A percentile compares a stretch with the other conserved stretches of the same genome.
Conservation (phyloP, 352 stramenopile genomes). For the Pythium scleroteichum region DNA sequence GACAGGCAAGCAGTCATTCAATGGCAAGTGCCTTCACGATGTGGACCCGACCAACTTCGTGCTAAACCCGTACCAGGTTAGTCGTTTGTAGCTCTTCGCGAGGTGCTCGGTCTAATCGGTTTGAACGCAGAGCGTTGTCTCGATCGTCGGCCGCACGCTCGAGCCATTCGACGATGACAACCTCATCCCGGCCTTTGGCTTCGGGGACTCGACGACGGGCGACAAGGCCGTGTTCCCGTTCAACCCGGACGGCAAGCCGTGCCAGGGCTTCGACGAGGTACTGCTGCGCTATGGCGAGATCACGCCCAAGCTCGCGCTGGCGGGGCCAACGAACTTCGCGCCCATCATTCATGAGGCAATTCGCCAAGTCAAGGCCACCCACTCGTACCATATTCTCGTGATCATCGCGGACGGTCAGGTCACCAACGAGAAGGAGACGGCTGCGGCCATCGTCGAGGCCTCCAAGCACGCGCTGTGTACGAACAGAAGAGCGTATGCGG, state of each 20-base stretch:
- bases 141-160: constrained; percentile 66
- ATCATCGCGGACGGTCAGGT: constrained; percentile 80
- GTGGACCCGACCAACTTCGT: constrained; percentile 50
- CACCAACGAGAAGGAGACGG: constrained; percentile 62
- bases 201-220: constrained; percentile 59
- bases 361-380: constrained; percentile 42
- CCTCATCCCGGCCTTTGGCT: constrained; percentile 73
- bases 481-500: constrained; percentile 14
- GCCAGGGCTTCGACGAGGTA: constrained; percentile 56
- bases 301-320: constrained; percentile 46
- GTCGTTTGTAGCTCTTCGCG: not conserved
- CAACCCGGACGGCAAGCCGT: constrained; percentile 36
- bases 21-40: constrained; percentile 59
- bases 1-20: constrained; percentile 67
- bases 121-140: constrained; percentile 50
- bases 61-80: constrained; percentile 70
- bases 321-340: constrained; percentile 77
- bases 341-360: constrained; percentile 79
- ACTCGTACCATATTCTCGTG: constrained; percentile 70
- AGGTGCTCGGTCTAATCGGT: not conserved
- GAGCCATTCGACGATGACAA: constrained; percentile 71
- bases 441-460: constrained; percentile 65
- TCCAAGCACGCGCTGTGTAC: constrained; percentile 74
- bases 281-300: constrained; percentile 54
- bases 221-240: constrained; percentile 64